phyloP scores from a whole-genome alignment of 2,329 filamentous ascomycete species.

The Fusarium sp. region DNA sequence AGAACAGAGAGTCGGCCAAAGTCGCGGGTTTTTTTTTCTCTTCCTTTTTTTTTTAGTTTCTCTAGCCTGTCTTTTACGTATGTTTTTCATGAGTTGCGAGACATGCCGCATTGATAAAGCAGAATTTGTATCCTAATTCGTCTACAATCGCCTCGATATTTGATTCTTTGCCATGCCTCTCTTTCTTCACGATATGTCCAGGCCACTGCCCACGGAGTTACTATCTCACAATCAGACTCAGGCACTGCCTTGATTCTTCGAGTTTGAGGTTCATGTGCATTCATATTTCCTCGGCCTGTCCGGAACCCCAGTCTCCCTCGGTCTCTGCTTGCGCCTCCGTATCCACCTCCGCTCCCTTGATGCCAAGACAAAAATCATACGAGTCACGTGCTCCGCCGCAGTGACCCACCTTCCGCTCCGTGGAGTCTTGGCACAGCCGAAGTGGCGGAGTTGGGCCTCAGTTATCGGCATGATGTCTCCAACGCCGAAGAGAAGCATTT shows the following conservation, averaged over 20 bases:
- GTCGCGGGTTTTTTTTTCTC: constrained; percentile 3
- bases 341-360: constrained; percentile 16
- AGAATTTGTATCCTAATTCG: neutral
- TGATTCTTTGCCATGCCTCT: neutral
- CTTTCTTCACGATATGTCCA: neutral
- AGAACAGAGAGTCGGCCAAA: constrained; percentile 6
- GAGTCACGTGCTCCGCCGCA: constrained; percentile 47
- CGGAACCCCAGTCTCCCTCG: constrained; percentile 11
- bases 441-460: constrained; percentile 28
- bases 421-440: constrained; percentile 22
- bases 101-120: constrained; percentile 9
- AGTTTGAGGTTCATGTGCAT: neutral
- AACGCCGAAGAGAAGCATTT: constrained; percentile 17
- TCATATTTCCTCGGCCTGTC: constrained; percentile 13
- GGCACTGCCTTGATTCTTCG: constrained; percentile 1
- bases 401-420: constrained; percentile 34
- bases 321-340: constrained; percentile 13
- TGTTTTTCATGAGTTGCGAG: constrained; percentile 1
- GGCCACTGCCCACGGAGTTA: neutral
- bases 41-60: constrained; percentile 4
- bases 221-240: neutral
- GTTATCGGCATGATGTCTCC: constrained; percentile 11
- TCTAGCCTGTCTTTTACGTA: neutral
- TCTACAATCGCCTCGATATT: neutral
- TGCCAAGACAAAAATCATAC: constrained; percentile 30